A percentile compares a stretch with the other conserved stretches of the same genome.
Conservation (phyloP, 768 basidiomycete genomes). For the Mycena leptocephala region DNA sequence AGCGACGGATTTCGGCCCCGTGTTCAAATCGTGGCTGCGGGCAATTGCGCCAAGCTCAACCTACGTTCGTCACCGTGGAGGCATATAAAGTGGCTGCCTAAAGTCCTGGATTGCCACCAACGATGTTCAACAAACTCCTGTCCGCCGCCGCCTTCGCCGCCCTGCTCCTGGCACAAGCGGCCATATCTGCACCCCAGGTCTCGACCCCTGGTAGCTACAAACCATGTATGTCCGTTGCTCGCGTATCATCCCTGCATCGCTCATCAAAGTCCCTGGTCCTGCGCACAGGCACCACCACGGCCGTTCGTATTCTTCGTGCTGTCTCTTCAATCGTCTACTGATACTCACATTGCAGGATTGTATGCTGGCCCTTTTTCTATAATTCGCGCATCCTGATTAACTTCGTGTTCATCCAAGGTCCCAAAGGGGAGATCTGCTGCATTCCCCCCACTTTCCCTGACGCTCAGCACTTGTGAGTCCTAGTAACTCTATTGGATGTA, state of each 20-base stretch:
- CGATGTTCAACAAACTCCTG: constrained; percentile 2
- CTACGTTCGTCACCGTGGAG: not conserved
- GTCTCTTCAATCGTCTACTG: constrained; percentile 3
- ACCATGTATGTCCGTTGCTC: not conserved
- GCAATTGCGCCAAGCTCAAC: constrained; percentile 1
- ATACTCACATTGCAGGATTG: constrained; percentile 1
- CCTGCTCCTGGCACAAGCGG: constrained; percentile 9
- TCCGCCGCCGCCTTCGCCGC: constrained; percentile 7
- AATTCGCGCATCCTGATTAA: not conserved
- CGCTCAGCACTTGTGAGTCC: constrained; percentile 7
- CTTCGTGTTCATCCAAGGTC: constrained; percentile 5
- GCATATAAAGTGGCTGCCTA: constrained; percentile 12
- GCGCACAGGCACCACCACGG: constrained; percentile 4
- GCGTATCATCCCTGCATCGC: constrained; percentile 2
- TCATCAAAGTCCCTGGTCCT: constrained; percentile 1
- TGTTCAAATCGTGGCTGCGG: constrained; percentile 7
- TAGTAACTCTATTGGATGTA: constrained; percentile 4
- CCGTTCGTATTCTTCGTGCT: constrained; percentile 6
- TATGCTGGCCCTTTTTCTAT: not conserved
- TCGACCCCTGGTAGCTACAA: not conserved
- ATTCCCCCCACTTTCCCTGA: constrained; percentile 9
- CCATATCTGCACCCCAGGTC: constrained; percentile 8
- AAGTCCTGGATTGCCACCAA: constrained; percentile 6
- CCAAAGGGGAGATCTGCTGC: constrained; percentile 8
- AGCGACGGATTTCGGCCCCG: not conserved